phyloP scores from a whole-genome alignment of 148 eudicot species.

The Vaccinium macrocarpon region DNA sequence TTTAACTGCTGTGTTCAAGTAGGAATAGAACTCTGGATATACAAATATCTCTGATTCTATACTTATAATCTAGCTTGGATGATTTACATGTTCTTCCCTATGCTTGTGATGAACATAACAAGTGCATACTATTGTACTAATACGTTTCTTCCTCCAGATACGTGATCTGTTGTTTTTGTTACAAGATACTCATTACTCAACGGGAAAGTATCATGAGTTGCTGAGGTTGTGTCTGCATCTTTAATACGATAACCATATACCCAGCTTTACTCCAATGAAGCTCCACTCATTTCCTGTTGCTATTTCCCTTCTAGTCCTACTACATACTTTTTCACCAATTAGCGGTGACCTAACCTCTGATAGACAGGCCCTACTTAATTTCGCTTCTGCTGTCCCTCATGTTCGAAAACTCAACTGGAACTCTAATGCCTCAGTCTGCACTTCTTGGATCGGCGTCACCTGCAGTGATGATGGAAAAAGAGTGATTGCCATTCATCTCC shows the following conservation, averaged over 20 bases:
- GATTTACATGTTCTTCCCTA: background rate
- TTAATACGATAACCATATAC: background rate
- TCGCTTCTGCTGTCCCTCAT: conserved; percentile 64
- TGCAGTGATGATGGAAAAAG: conserved; percentile 58
- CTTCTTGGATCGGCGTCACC: conserved; percentile 75
- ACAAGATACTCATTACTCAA: background rate
- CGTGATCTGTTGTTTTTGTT: conserved; percentile 8
- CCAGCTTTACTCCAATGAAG: conserved; percentile 33
- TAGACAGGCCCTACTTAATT: conserved; percentile 63
- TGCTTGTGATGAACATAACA: background rate
- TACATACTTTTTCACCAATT: conserved; percentile 26
- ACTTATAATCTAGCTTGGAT: background rate
- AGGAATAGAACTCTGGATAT: background rate
- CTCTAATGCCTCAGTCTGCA: conserved; percentile 43
- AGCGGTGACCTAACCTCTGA: conserved; percentile 68
- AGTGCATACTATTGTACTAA: background rate
- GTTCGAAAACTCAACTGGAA: conserved; percentile 71
- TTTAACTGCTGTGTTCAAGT: background rate
- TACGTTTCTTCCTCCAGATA: conserved; percentile 15
- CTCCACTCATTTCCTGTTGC: conserved; percentile 26
- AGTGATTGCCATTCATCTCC: conserved; percentile 66
- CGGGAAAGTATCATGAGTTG: conserved; percentile 5
- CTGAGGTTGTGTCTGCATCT: background rate
- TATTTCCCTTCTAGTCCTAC: conserved; percentile 27
- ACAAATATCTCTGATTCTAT: background rate